Percentiles rank a stretch among this genome's conserved stretches.
Conservation (phyloP, 257 asterid genomes). For the Plantago major region DNA sequence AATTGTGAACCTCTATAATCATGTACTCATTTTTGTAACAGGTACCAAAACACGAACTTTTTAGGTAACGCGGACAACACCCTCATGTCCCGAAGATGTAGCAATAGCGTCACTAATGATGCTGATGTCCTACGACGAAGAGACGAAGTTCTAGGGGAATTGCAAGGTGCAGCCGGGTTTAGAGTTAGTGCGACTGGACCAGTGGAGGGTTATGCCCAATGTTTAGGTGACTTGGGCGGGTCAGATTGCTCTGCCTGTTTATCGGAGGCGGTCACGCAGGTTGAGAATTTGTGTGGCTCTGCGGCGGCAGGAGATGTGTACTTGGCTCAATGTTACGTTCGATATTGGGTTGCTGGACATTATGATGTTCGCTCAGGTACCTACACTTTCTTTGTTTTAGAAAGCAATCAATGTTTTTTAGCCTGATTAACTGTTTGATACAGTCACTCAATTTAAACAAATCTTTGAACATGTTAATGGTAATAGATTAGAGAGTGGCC, state of each 20-base stretch:
- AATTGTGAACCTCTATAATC: no score
- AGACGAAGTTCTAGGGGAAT: slow-evolving; percentile 46
- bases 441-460: no score
- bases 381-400: not conserved
- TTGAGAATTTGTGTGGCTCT: slow-evolving; percentile 34
- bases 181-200: slow-evolving; percentile 40
- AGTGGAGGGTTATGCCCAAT: slow-evolving; percentile 50
- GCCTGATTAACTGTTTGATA: no score
- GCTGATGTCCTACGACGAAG: slow-evolving; percentile 50
- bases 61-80: slow-evolving; percentile 42
- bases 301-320: slow-evolving; percentile 51
- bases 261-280: slow-evolving; percentile 31
- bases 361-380: slow-evolving; percentile 30
- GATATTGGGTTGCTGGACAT: slow-evolving; percentile 53
- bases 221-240: slow-evolving; percentile 40
- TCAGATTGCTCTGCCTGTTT: slow-evolving; percentile 37
- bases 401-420: no score
- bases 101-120: slow-evolving; percentile 32
- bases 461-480: no score
- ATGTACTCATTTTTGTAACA: not conserved
- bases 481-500: no score
- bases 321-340: slow-evolving; percentile 45
- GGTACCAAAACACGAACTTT: slow-evolving; percentile 51
- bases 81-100: slow-evolving; percentile 51
- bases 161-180: slow-evolving; percentile 43